A percentile compares a stretch with the other conserved stretches of the same genome.
Evolutionary conservation across 73 alveolate species (phyloP).

Genomic region (Halteria grandinella): DNA sequence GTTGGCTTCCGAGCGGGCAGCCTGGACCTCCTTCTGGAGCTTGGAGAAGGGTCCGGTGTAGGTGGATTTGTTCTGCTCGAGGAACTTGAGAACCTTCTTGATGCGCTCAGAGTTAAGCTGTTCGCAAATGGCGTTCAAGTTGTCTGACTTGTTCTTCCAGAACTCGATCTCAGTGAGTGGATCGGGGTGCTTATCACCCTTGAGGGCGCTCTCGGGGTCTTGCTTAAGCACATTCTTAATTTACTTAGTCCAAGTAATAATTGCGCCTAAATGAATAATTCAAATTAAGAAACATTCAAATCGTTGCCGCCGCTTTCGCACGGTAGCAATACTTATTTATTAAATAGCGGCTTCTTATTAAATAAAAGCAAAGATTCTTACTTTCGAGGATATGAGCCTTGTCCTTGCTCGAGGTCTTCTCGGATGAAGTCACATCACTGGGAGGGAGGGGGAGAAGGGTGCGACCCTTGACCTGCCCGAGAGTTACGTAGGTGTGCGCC

Average conservation of each 20-base stretch:
- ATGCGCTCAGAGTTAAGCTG: slow-evolving; percentile 90
- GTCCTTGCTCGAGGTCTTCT: slow-evolving; percentile 97
- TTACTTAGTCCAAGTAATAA: slow-evolving; percentile 99
- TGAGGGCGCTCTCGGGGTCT: slow-evolving; percentile 98
- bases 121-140: slow-evolving; percentile 93
- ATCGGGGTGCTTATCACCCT: slow-evolving; percentile 98
- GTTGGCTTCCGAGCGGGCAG: slow-evolving; percentile 98
- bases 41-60: slow-evolving; percentile 98
- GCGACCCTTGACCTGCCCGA: slow-evolving; percentile 99
- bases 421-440: slow-evolving; percentile 92
- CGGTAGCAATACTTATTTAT: too few relatives aligned
- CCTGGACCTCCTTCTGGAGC: slow-evolving; percentile 98
- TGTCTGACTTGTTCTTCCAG: slow-evolving; percentile 98
- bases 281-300: slow-evolving; percentile 3
- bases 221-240: slow-evolving; percentile 98
- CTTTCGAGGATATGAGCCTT: slow-evolving; percentile 98
- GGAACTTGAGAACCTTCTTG: slow-evolving; percentile 96
- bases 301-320: neutral
- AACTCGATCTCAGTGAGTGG: slow-evolving; percentile 99
- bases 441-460: slow-evolving; percentile 98
- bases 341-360: too few relatives aligned
- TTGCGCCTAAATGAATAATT: slow-evolving; percentile 91
- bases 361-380: too few relatives aligned
- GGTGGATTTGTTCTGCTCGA: slow-evolving; percentile 99
- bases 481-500: slow-evolving; percentile 98